These are phyloP conservation scores for Aotearoamyces nothofagi DNA, from an alignment of 2,329 filamentous ascomycete genomes.

Conservation along the genomic window DNA sequence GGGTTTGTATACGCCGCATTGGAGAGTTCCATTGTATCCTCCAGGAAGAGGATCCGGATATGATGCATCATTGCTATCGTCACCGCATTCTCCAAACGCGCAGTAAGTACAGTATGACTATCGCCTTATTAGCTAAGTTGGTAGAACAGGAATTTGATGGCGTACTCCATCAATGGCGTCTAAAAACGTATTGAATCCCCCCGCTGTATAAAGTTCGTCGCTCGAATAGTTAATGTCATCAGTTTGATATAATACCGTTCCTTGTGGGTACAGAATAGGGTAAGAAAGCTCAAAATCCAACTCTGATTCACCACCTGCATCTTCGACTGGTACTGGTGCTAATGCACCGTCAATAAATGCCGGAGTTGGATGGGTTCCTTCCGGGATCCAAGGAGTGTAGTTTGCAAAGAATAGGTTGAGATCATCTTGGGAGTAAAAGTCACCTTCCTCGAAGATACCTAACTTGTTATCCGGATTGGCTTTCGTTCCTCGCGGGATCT, in stretches of 20 bases:
- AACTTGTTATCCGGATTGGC: slow-evolving; percentile 6
- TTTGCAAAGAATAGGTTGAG: slow-evolving; percentile 32
- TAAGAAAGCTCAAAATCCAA: slow-evolving; percentile 40
- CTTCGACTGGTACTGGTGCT: slow-evolving; percentile 24
- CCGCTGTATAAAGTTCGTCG: no score
- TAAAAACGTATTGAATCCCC: slow-evolving; percentile 27
- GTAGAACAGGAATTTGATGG: no score
- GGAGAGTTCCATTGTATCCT: slow-evolving; percentile 24
- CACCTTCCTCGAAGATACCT: neutral
- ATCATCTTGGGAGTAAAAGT: slow-evolving; percentile 29
- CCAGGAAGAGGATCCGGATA: slow-evolving; percentile 20
- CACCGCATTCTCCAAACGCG: slow-evolving; percentile 24
- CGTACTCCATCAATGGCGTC: slow-evolving; percentile 29
- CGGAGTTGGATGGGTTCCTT: slow-evolving; percentile 27
- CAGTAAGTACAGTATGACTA: no score
- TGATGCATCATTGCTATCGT: slow-evolving; percentile 22
- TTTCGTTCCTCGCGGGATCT: no score
- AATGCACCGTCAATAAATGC: slow-evolving; percentile 31
- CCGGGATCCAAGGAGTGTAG: slow-evolving; percentile 26
- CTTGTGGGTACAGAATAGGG: slow-evolving; percentile 34
- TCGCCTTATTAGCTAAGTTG: no score
- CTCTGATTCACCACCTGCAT: slow-evolving; percentile 30
- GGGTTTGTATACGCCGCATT: slow-evolving; percentile 27
- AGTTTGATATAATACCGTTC: slow-evolving; percentile 30
- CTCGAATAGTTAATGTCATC: slow-evolving; percentile 20